These are phyloP conservation scores for Plantago major DNA, from an alignment of 257 asterid genomes.

Conservation along the genomic window DNA sequence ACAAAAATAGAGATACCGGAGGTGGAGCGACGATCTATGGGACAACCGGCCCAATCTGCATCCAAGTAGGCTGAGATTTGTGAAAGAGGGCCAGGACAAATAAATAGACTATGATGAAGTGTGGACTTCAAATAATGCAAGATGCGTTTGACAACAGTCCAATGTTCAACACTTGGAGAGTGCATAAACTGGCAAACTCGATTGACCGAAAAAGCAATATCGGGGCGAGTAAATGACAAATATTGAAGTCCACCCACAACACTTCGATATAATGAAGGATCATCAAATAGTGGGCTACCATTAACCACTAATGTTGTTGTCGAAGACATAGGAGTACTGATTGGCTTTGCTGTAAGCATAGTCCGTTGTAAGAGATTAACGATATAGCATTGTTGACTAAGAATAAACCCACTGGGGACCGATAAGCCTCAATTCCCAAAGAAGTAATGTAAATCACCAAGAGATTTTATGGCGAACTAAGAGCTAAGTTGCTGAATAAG, in stretches of 20 bases:
- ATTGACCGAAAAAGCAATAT: no score
- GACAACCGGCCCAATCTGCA: no score
- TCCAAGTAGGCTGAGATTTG: no score
- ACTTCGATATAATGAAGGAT: background rate
- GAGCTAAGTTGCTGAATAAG: background rate
- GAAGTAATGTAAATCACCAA: background rate
- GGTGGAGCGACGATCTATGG: no score
- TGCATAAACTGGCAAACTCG: background rate
- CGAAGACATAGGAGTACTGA: background rate
- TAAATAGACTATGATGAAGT: no score
- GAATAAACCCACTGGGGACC: background rate
- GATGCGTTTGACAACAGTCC: no score
- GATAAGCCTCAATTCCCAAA: background rate
- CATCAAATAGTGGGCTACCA: background rate
- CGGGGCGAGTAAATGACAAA: background rate
- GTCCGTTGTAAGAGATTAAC: background rate
- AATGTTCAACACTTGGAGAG: background rate
- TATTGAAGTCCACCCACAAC: background rate
- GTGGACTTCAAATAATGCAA: no score
- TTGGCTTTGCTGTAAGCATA: background rate
- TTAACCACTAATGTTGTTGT: background rate
- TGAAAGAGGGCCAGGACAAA: no score
- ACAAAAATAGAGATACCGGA: no score
- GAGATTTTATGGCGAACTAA: background rate
- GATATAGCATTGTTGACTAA: background rate